Conservation (phyloP, 768 basidiomycete genomes). For the Tulasnella sp. region DNA sequence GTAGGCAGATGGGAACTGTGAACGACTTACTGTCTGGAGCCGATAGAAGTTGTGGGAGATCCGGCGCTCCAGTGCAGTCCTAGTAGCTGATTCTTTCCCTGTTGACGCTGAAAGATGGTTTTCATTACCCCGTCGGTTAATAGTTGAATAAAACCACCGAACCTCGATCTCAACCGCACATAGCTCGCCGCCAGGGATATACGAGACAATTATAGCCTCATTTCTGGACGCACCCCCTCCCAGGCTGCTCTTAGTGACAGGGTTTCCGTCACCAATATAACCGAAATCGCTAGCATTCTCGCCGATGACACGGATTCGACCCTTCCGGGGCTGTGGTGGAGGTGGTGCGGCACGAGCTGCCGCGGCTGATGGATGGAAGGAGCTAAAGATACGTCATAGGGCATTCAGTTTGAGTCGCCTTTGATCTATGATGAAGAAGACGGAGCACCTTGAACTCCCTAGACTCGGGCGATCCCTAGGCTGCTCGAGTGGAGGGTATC, state of each 20-base stretch:
- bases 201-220: background rate
- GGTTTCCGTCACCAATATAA: background rate
- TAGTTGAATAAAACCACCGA: too few species aligned
- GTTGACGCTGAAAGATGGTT: too few species aligned
- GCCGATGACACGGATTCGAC: background rate
- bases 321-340: background rate
- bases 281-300: background rate
- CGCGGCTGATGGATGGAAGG: background rate
- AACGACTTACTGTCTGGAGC: too few species aligned
- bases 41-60: too few species aligned
- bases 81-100: background rate
- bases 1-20: too few species aligned
- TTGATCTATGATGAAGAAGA: too few species aligned
- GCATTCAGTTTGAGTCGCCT: too few species aligned
- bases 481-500: background rate
- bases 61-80: too few species aligned
- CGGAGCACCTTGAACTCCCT: too few species aligned
- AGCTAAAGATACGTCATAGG: background rate
- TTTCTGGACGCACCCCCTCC: background rate
- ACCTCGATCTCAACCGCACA: background rate
- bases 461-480: too few species aligned
- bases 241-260: background rate
- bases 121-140: too few species aligned
- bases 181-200: background rate
- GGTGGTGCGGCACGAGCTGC: background rate